Conservation (phyloP, 2,329 filamentous ascomycete species). For the Botrytis porri region DNA sequence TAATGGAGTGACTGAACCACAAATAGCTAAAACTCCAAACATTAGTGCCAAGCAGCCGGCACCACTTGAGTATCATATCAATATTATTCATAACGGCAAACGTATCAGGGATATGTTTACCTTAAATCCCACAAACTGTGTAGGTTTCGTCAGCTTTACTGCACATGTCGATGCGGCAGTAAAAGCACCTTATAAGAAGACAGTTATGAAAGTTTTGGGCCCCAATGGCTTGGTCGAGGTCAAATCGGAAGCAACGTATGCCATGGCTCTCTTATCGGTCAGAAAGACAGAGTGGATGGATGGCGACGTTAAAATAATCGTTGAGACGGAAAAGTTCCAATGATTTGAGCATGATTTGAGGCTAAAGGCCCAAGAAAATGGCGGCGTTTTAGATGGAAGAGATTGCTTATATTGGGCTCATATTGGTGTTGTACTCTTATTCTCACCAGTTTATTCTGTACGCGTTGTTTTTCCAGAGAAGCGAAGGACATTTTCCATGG, state of each 20-base stretch:
- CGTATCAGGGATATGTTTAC: constrained; percentile 28
- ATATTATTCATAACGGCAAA: constrained; percentile 29
- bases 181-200: constrained; percentile 23
- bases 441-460: not conserved
- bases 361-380: not conserved
- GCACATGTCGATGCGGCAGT: constrained; percentile 29
- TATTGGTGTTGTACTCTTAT: not conserved
- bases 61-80: constrained; percentile 29
- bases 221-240: constrained; percentile 30
- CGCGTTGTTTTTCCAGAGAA: not conserved
- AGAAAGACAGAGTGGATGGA: constrained; percentile 36
- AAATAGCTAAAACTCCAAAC: not conserved
- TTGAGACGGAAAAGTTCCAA: constrained; percentile 24
- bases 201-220: constrained; percentile 29
- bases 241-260: constrained; percentile 31
- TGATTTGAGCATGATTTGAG: not conserved
- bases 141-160: constrained; percentile 31
- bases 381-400: not conserved
- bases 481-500: not conserved
- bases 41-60: constrained; percentile 4
- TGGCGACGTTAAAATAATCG: constrained; percentile 33
- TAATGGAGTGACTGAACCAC: not conserved
- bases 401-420: not conserved
- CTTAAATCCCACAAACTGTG: constrained; percentile 27
- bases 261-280: constrained; percentile 25